Evolutionary conservation across 2,329 filamentous ascomycete species (phyloP), one percentile per base, ranked within the genome.

Genomic region (Penicillium frequentans): DNA sequence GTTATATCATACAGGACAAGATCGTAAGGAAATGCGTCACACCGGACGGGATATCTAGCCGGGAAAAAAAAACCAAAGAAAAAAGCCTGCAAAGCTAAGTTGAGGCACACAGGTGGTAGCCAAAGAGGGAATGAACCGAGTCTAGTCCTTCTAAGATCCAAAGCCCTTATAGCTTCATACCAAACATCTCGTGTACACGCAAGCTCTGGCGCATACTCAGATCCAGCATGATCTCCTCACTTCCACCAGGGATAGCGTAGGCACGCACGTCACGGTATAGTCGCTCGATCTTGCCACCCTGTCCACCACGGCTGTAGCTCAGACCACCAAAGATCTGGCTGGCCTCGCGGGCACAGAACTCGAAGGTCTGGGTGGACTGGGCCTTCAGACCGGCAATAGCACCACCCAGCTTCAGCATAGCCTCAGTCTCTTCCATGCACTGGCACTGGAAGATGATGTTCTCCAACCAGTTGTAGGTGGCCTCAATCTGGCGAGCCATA

Each of bases 171-270:
- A 99, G 73, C 84, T 97, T 99, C 93, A 98, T 97, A 10, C 95
- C 95, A 74, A 96, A 81, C 61, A 88, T 87, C 83, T 97, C 88
- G 67, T 92, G 90, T 54, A 99, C 95, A 74, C 86, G 87, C 81
- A 96, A 75, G 61, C 88, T 90, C 82, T 97, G 93, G 67, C 93
- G 84, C 75, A 99, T 96, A 78, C 91, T 96, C 70, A 99, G 77
- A 75, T 99, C 95, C 64, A 98, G 81, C 95, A 99, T 99, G 64
- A 99, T 99, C 84, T 99, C 95, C 80, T 99, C 93, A 64, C 87
- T 91, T 24, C 95, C 95, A 69, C 95, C 95, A 3, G 95, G 95
- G 66, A 99, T 93, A 61, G 95, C 93, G 75, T 99, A 98, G 0
- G 95, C 95, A 67, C 95, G 85, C 16, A 98, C 95, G 75, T 99